A percentile compares a stretch with the other conserved stretches of the same genome.
These are phyloP conservation scores for Mycena indigotica DNA, from an alignment of 768 basidiomycete genomes.

Conservation along the genomic window DNA sequence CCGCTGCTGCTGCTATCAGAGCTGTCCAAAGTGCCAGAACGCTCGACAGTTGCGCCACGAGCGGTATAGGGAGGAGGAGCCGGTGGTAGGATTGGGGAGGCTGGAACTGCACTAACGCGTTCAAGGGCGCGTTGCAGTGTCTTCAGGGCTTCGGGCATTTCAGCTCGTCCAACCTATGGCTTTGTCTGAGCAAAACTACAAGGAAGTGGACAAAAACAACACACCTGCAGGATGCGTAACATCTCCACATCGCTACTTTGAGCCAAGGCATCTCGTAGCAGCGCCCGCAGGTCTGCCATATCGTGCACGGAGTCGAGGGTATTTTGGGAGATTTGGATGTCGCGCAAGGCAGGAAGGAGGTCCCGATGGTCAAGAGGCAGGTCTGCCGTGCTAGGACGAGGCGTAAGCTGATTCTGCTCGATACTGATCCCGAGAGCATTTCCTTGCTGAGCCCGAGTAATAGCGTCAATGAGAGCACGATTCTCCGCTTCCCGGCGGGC, in stretches of 20 bases:
- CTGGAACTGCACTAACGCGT: slow-evolving; percentile 30
- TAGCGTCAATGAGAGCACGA: slow-evolving; percentile 35
- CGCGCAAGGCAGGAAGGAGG: not conserved
- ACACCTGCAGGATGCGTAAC: slow-evolving; percentile 58
- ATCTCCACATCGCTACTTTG: slow-evolving; percentile 65
- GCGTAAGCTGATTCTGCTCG: slow-evolving; percentile 55
- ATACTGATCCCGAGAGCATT: slow-evolving; percentile 26
- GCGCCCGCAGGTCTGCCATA: slow-evolving; percentile 53
- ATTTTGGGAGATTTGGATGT: not conserved
- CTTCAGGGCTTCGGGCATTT: slow-evolving; percentile 82
- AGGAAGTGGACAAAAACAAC: not conserved
- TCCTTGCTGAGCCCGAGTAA: slow-evolving; percentile 22
- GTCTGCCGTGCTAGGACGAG: not conserved
- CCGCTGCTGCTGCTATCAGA: slow-evolving; percentile 15
- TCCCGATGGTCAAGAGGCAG: not conserved
- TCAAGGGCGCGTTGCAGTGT: slow-evolving; percentile 73
- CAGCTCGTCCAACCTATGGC: slow-evolving; percentile 52
- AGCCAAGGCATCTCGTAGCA: slow-evolving; percentile 60
- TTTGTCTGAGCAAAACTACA: not conserved
- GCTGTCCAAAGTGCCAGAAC: slow-evolving; percentile 18
- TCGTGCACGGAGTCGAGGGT: slow-evolving; percentile 43
- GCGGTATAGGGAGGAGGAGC: slow-evolving; percentile 15
- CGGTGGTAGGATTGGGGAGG: not conserved
- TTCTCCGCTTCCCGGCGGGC: slow-evolving; percentile 37
- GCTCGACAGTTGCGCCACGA: slow-evolving; percentile 3